Conservation (phyloP, 371 early-diverging fungal species). For the Mortierella sp. region DNA sequence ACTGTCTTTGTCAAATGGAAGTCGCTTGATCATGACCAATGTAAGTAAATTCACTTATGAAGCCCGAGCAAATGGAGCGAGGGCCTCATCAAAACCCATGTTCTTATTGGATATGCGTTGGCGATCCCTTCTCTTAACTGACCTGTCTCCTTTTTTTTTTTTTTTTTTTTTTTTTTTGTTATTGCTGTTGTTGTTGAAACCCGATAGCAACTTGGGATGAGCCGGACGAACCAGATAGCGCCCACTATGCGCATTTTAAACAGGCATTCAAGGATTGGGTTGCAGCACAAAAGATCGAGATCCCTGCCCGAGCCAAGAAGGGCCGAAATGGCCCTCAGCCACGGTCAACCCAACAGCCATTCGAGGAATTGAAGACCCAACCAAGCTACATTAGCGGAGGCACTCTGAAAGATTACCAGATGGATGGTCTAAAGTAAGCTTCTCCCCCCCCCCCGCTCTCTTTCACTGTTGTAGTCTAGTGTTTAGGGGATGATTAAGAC, state of each 20-base stretch:
- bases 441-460: not conserved
- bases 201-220: conserved; percentile 53
- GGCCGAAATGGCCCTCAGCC: conserved; percentile 52
- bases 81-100: not conserved
- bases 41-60: conserved; percentile 36
- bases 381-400: conserved; percentile 73
- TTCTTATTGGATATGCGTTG: not conserved
- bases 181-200: conserved; percentile 33
- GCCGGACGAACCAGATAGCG: conserved; percentile 53
- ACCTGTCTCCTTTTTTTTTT: not conserved
- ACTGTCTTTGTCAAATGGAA: conserved; percentile 55
- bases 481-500: too few species aligned
- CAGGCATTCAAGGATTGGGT: conserved; percentile 46
- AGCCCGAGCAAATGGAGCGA: not conserved
- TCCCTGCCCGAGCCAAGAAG: conserved; percentile 53
- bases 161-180: not conserved
- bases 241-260: conserved; percentile 45
- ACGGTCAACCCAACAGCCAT: conserved; percentile 46
- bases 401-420: conserved; percentile 82
- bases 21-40: conserved; percentile 60
- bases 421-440: conserved; percentile 85
- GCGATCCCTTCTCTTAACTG: not conserved
- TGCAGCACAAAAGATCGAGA: conserved; percentile 52
- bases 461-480: too few species aligned
- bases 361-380: conserved; percentile 65